phyloP scores from a whole-genome alignment of 495 filamentous ascomycete species.

The Penicillium lagena region DNA sequence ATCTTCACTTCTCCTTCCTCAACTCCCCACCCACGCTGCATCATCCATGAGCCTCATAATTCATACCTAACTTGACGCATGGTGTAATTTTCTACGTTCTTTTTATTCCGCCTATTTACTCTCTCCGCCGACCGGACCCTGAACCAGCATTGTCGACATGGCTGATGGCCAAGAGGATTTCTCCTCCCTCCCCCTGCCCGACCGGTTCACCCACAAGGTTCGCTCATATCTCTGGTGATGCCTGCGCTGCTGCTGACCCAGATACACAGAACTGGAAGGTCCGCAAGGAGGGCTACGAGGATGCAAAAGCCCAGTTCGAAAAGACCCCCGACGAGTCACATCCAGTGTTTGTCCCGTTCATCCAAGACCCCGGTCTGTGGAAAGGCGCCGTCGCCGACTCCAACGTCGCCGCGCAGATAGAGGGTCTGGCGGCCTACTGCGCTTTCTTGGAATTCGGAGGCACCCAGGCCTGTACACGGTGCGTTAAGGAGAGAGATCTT shows the following conservation, averaged over 20 bases:
- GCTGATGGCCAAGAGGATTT: constrained; percentile 72
- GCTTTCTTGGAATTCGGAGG: constrained; percentile 87
- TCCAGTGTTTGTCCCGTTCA: constrained; percentile 76
- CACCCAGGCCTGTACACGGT: constrained; percentile 68
- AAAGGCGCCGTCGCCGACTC: constrained; percentile 91
- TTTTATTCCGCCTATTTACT: neutral
- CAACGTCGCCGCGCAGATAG: constrained; percentile 95
- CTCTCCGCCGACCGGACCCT: neutral
- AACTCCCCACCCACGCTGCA: too few relatives aligned
- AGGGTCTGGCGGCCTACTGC: constrained; percentile 80
- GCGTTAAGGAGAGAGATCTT: constrained; percentile 4
- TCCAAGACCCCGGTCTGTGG: constrained; percentile 80
- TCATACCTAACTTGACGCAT: too few relatives aligned
- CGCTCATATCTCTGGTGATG: constrained; percentile 8
- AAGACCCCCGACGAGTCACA: constrained; percentile 80
- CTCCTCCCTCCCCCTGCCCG: constrained; percentile 69
- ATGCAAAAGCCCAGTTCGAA: constrained; percentile 80
- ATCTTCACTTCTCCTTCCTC: too few relatives aligned
- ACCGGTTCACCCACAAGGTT: constrained; percentile 86
- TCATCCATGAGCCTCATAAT: too few relatives aligned
- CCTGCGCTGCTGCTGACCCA: constrained; percentile 13
- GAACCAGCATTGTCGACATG: constrained; percentile 22
- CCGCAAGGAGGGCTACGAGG: constrained; percentile 90
- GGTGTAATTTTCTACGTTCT: neutral
- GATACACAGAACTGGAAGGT: constrained; percentile 86